Base-by-base conservation (phyloP, 2,329 filamentous ascomycete species). In the Aspergillus sp. region DNA sequence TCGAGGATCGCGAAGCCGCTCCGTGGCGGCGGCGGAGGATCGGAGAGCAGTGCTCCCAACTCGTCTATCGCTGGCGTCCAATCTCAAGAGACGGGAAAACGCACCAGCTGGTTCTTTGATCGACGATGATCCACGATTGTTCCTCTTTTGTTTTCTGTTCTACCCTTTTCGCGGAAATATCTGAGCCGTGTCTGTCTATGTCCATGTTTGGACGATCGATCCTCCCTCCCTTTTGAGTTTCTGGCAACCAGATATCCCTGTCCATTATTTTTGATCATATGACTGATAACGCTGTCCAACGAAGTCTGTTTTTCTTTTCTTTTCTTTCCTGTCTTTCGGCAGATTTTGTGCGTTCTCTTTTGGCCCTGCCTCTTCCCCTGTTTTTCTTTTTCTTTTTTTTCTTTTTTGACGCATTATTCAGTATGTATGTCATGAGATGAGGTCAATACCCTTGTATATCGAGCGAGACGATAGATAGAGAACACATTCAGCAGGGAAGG, bases 11-110 rank as follows among this genome's bases (percentile, higher is more conserved):
- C 81, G 39, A 84, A 84, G 63, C 81, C 81, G 12, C 72, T 84
- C 4, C 74, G 80, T 40, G 80, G 80, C 33, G 66, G 66, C 40
- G 67, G 66, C 29, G 63, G 60, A 32, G 61, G 60, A 36, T 57
- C 57, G 12, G 59, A 61, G 45, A 67, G 65, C 51, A 64, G 63
- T 44, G 60, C 59, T 36, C 63, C 66, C 30, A 60, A 68, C 48
- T 48, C 59, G 42, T 52, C 53, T 42, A 53, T 67, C 43, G 65
- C 68, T 33, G 64, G 61, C 29, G 73, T 85, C 50, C 84, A 85
- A 65, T 86, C 83, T 28, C 86, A 85, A 56, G 82, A 85, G 29
- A 32, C 83, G 2, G 79, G 76, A 58, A 89, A 83, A 49, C 80
- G 76, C 43, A 88, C 76, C 47, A 74, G 70, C 60, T 75, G 72